Base-by-base conservation (phyloP, 176 grass and related monocot genomes). In the Musa schizocarpa region DNA sequence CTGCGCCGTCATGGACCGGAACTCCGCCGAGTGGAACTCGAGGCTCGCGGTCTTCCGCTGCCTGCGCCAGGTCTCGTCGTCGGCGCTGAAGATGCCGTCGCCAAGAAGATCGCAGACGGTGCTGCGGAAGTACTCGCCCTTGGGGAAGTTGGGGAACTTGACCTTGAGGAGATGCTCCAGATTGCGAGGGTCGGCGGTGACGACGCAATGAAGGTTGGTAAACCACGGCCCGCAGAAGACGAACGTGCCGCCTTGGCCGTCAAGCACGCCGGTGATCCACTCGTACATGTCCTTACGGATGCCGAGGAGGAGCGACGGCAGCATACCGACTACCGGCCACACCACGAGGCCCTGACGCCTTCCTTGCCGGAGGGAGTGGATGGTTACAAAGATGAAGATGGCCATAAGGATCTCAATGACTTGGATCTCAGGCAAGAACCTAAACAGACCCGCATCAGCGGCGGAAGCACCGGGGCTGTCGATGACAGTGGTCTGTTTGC, bases 101-200 rank as follows among this genome's bases (percentile, higher is more conserved):
- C 94, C 94, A 75, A 97, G 86, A 69, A 97, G 91, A 74, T 97
- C 94, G 2, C 85, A 61, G 25, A 97, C 82, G 12, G 81, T 90
- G 82, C 79, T 80, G 59, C 90, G 88, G 81, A 97, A 97, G 81
- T 97, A 97, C 1, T 85, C 83, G 2, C 94, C 94, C 77, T 97
- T 97, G 61, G 90, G 94, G 76, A 97, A 97, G 85, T 61, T 93
- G 6, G 72, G 75, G 83, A 97, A 97, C 72, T 59, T 52, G 21
- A 83, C 87, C 94, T 97, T 97, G 78, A 97, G 88, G 19, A 97
- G 84, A 83, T 93, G 86, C 83, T 97, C 94, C 9, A 97, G 84
- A 86, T 97, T 97, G 24, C 94, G 86, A 5, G 94, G 94, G 49
- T 97, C 94, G 7, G 94, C 79, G 26, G 94, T 97, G 21, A 97